Conservation (phyloP, 768 basidiomycete genomes). For the Butyriboletus loyo region DNA sequence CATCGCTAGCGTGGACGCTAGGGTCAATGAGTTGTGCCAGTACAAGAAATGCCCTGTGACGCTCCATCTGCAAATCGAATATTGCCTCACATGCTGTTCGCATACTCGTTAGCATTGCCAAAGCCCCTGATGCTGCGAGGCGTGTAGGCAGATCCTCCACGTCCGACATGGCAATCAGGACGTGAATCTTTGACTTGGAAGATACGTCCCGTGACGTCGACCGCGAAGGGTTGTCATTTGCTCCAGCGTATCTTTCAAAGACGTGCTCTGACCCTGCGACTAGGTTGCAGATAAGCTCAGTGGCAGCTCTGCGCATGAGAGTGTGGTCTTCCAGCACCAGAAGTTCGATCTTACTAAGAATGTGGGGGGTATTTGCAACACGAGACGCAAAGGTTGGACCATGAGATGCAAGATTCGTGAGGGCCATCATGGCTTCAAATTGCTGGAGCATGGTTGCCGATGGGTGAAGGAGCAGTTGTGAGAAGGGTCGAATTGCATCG, state of each 20-base stretch:
- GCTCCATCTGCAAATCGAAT: constrained; percentile 62
- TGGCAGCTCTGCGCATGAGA: constrained; percentile 81
- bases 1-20: constrained; percentile 33
- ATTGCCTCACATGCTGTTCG: constrained; percentile 58
- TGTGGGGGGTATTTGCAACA: constrained; percentile 58
- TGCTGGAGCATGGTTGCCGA: constrained; percentile 72
- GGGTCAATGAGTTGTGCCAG: constrained; percentile 70
- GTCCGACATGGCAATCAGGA: constrained; percentile 82
- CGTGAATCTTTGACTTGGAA: constrained; percentile 64
- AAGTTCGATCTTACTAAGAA: constrained; percentile 66
- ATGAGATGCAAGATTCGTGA: constrained; percentile 91
- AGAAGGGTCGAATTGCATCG: constrained; percentile 82
- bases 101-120: constrained; percentile 74
- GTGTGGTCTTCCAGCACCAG: constrained; percentile 79
- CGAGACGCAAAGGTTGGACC: constrained; percentile 61
- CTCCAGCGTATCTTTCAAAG: constrained; percentile 69
- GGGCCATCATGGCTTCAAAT: constrained; percentile 93
- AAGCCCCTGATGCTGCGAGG: constrained; percentile 85
- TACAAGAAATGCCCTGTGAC: constrained; percentile 59
- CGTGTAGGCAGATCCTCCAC: constrained; percentile 83
- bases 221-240: constrained; percentile 26
- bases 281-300: constrained; percentile 91
- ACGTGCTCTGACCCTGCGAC: constrained; percentile 71
- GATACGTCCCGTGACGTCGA: constrained; percentile 40
- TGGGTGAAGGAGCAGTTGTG: constrained; percentile 65